These are phyloP conservation scores for Moniliella sp. DNA, from an alignment of 1,284 basidiomycete genomes.

Conservation along the genomic window DNA sequence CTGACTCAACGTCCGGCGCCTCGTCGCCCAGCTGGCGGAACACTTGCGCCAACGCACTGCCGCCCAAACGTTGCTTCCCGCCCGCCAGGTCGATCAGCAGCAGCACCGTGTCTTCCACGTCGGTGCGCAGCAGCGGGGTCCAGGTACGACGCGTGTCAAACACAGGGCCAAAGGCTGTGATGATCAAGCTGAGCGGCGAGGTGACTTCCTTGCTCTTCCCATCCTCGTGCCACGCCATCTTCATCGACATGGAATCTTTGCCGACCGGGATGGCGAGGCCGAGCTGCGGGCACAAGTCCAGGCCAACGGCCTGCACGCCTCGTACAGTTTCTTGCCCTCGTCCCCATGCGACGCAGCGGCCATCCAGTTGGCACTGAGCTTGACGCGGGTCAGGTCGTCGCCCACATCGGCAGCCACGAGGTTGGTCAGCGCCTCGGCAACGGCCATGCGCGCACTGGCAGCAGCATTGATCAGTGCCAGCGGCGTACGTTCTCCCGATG, in stretches of 20 bases:
- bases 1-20: conserved; percentile 67
- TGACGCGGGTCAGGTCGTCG: conserved; percentile 49
- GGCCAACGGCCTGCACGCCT: conserved; percentile 78
- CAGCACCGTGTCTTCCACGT: conserved; percentile 44
- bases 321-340: conserved; percentile 73
- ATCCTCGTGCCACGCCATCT: conserved; percentile 64
- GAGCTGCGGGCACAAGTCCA: conserved; percentile 80
- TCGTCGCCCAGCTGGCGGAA: conserved; percentile 77
- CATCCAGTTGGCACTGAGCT: conserved; percentile 99
- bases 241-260: conserved; percentile 99
- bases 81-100: conserved; percentile 72
- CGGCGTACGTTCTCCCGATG: conserved; percentile 87
- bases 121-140: conserved; percentile 63
- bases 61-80: conserved; percentile 67
- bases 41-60: conserved; percentile 82
- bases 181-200: conserved; percentile 70
- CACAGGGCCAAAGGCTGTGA: conserved; percentile 82
- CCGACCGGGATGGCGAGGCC: conserved; percentile 88
- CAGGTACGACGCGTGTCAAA: conserved; percentile 59
- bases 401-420: conserved; percentile 60
- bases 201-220: conserved; percentile 57
- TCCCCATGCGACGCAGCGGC: conserved; percentile 72
- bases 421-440: conserved; percentile 81
- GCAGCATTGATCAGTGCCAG: conserved; percentile 65
- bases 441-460: conserved; percentile 82